These are phyloP conservation scores for Mycena floridula DNA, from an alignment of 768 basidiomycete genomes.

Conservation along the genomic window DNA sequence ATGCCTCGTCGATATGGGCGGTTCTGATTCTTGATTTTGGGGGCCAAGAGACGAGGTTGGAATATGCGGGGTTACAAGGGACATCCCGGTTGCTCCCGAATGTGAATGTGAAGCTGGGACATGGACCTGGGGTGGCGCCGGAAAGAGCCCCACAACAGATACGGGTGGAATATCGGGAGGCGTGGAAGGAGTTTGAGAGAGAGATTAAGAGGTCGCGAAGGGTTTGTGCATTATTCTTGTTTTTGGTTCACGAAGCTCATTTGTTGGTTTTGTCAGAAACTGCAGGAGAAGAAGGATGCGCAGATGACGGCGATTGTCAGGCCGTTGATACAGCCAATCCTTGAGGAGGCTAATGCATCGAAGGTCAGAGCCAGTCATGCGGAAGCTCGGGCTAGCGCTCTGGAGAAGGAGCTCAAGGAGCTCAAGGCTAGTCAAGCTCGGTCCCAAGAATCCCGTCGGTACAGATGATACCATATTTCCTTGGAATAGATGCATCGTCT, in stretches of 20 bases:
- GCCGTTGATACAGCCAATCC: background rate
- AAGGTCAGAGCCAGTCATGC: background rate
- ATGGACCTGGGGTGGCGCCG: background rate
- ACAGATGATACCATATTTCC: too few relatives aligned
- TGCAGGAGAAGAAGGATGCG: background rate
- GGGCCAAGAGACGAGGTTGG: background rate
- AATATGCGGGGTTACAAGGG: background rate
- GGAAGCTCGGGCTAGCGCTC: background rate
- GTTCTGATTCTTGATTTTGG: background rate
- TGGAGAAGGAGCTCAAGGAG: background rate
- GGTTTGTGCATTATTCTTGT: background rate
- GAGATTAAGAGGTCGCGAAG: background rate
- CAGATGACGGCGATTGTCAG: background rate
- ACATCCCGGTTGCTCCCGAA: background rate
- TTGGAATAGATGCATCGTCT: too few relatives aligned
- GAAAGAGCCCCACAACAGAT: background rate
- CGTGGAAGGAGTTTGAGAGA: background rate
- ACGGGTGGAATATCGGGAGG: background rate
- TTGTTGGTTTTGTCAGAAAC: background rate
- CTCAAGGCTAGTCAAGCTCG: background rate
- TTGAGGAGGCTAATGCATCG: background rate
- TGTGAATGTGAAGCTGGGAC: background rate
- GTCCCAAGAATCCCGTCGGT: too few relatives aligned
- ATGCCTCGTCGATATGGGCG: background rate
- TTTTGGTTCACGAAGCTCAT: background rate